Conservation (phyloP, 257 asterid species). For the Eustoma russellianum region DNA sequence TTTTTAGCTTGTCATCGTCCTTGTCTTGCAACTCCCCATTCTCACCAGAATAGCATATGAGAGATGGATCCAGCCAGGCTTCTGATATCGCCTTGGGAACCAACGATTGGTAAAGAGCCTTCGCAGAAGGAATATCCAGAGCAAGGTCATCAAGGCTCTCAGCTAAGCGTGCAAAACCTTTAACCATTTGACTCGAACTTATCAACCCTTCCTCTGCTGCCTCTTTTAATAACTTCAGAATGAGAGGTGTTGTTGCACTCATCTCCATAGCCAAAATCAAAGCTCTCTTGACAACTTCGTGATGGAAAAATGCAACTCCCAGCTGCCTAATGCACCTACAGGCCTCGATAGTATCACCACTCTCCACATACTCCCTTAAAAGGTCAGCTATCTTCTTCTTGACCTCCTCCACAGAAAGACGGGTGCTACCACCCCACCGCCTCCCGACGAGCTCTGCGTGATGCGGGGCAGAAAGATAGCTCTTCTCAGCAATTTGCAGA, state of each 20-base stretch:
- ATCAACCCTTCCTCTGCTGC: constrained; percentile 92
- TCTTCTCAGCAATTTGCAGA: constrained; percentile 73
- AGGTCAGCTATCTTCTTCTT: constrained; percentile 85
- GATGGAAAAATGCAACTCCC: constrained; percentile 92
- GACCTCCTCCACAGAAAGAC: constrained; percentile 81
- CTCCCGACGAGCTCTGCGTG: constrained; percentile 97
- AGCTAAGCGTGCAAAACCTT: constrained; percentile 70
- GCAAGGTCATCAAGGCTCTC: constrained; percentile 97
- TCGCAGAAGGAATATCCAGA: constrained; percentile 94
- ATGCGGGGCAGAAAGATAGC: constrained; percentile 97
- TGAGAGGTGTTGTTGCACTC: constrained; percentile 52
- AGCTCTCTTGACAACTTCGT: constrained; percentile 95
- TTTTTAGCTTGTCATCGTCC: constrained; percentile 54
- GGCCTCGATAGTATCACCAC: constrained; percentile 94
- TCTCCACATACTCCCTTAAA: constrained; percentile 71
- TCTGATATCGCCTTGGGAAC: constrained; percentile 71
- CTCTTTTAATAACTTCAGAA: constrained; percentile 63
- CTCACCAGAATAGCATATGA: constrained; percentile 33
- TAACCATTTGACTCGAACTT: constrained; percentile 88
- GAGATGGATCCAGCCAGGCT: constrained; percentile 88
- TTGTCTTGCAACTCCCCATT: constrained; percentile 31
- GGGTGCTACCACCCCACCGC: constrained; percentile 99
- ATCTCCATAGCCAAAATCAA: constrained; percentile 78
- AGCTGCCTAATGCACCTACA: constrained; percentile 82
- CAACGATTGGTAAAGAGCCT: constrained; percentile 37